These are phyloP conservation scores for Aspergillus sp. DNA, from an alignment of 2,329 filamentous ascomycete species.

Conservation along the genomic window DNA sequence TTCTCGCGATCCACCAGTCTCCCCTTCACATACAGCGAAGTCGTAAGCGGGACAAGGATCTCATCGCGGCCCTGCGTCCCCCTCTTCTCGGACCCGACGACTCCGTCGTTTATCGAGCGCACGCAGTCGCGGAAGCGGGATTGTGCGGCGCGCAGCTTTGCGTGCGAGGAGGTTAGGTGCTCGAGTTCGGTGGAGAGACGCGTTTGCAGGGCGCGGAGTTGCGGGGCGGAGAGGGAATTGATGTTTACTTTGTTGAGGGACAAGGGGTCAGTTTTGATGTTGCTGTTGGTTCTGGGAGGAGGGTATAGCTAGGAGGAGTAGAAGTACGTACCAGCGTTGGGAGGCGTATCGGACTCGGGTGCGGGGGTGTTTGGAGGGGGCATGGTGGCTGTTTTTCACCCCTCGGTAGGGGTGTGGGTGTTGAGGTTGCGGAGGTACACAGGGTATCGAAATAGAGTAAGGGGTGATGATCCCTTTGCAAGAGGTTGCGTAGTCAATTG, in stretches of 20 bases:
- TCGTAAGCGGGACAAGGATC: conserved; percentile 92
- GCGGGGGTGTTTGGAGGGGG: conserved; percentile 33
- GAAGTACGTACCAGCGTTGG: conserved; percentile 24
- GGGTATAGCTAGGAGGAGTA: background rate
- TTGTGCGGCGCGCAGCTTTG: conserved; percentile 87
- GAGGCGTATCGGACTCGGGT: conserved; percentile 32
- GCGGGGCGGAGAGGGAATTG: conserved; percentile 76
- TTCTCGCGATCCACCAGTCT: conserved; percentile 73
- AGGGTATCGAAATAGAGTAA: background rate
- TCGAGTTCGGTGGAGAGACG: conserved; percentile 96
- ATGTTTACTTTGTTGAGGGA: conserved; percentile 60
- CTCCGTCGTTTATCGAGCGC: conserved; percentile 69
- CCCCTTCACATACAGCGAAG: conserved; percentile 91
- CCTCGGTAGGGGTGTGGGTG: background rate
- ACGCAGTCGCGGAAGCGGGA: conserved; percentile 91
- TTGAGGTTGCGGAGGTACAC: background rate
- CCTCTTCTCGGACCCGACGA: conserved; percentile 45
- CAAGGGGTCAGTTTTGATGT: no score
- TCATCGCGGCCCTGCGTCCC: conserved; percentile 40
- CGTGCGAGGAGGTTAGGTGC: conserved; percentile 87
- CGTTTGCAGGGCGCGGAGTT: conserved; percentile 90
- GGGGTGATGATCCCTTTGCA: background rate
- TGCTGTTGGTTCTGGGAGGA: background rate
- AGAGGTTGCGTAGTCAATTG: background rate
- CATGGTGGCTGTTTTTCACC: conserved; percentile 23